These are phyloP conservation scores for Sarcodon sp. DNA, from an alignment of 768 basidiomycete species.

Conservation along the genomic window DNA sequence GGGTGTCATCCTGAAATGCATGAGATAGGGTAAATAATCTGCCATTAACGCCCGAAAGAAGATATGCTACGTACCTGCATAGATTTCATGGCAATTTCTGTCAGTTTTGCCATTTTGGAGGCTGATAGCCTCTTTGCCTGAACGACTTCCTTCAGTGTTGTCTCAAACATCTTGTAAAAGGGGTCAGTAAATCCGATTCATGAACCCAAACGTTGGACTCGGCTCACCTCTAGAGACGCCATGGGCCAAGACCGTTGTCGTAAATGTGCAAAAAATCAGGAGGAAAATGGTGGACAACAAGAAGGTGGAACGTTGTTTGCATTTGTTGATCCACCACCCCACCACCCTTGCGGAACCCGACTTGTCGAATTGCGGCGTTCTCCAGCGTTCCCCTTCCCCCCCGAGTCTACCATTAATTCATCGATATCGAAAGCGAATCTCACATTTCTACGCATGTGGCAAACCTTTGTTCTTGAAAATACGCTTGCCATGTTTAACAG, in stretches of 20 bases:
- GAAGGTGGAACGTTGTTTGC: no score
- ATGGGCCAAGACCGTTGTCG: conserved; percentile 1
- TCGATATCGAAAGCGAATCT: no score
- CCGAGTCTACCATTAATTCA: no score
- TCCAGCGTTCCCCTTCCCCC: no score
- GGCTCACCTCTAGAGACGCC: conserved; percentile 12
- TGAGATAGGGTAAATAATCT: background rate
- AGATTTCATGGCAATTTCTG: conserved; percentile 62
- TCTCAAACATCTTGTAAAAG: conserved; percentile 59
- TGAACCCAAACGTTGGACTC: background rate
- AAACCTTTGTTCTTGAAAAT: no score
- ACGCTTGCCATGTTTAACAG: no score
- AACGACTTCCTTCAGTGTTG: conserved; percentile 70
- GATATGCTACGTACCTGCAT: conserved; percentile 46
- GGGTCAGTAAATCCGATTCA: background rate
- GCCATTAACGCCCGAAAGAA: background rate
- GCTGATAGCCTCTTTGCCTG: conserved; percentile 74
- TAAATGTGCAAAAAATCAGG: no score
- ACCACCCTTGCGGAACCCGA: no score
- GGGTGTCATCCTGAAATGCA: conserved; percentile 62
- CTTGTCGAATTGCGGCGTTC: no score
- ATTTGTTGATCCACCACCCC: no score
- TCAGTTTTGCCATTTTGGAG: conserved; percentile 72
- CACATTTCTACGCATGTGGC: no score
- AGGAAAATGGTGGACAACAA: no score